Evolutionary conservation across 2,329 filamentous ascomycete species (phyloP), one percentile per base, ranked within the genome.

Genomic region (Xylariales sp.): DNA sequence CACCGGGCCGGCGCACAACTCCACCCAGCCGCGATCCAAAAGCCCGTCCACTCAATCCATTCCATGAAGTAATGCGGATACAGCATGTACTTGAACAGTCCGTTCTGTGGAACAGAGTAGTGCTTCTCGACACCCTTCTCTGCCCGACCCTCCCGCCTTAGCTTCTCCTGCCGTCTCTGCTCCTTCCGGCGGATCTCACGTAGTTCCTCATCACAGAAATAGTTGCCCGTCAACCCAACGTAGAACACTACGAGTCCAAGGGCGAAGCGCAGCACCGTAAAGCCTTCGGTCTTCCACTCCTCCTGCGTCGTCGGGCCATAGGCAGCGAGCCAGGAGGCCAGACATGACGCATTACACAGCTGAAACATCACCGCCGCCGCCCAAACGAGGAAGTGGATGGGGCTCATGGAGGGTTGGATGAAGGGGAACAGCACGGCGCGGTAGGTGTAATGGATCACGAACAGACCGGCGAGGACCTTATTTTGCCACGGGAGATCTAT

Each of bases 41-140:
- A 98, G 0, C 93, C 93, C 3, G 76, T 63, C 93, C 93, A 98
- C 71, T 98, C 93, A 40, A 95, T 61, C 93, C 93, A 98, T 68
- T 98, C 93, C 58, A 84, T 86, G n/a, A 95, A 72, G 62, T 96
- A 98, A 62, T 98, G 93, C 51, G 93, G 89, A 62, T 84, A 95
- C 45, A 97, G 73, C 58, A 95, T 78, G 55, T 82, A 84, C 50
- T 76, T 73, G 65, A 97, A 98, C 37, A 95, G 65, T 1, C 90
- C 89, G 38, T 84, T 84, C 56, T 87, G 71, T 0, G 93, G 93
- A 39, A 98, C 78, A 66, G 86, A 80, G 61, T 97, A 97, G 46
- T 94, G 78, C 66, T 93, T 95, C 33, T 86, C 76, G 46, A 86
- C 81, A 45, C 73, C 65, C 32, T 65, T 61, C 10, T 49, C 46